Evolutionary conservation across 257 asterid genomes (phyloP).

Genomic region (Salvia splendens): DNA sequence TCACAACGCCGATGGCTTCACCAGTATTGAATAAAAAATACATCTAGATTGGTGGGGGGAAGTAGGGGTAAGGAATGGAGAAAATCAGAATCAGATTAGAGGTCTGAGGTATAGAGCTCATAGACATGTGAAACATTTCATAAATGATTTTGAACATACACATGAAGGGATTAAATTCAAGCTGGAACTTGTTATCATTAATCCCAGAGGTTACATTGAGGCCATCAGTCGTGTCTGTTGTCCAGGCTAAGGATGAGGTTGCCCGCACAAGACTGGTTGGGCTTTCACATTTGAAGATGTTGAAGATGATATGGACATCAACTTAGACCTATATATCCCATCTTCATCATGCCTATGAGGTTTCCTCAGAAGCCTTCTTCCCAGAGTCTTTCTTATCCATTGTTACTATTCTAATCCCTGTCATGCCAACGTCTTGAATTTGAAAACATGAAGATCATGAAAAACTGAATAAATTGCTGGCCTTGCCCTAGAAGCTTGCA

Average conservation of each 20-base stretch:
- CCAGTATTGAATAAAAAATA: background rate
- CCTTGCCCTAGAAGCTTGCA: too few species aligned
- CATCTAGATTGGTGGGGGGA: background rate
- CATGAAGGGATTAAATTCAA: background rate
- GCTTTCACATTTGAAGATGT: slow-evolving; percentile 25
- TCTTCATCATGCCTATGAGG: slow-evolving; percentile 35
- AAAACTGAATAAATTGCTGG: background rate
- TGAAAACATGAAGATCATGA: slow-evolving; percentile 4
- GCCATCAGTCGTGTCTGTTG: background rate
- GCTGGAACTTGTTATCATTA: background rate
- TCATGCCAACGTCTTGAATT: slow-evolving; percentile 6
- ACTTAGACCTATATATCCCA: slow-evolving; percentile 47
- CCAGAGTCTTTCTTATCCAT: slow-evolving; percentile 47
- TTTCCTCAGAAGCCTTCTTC: slow-evolving; percentile 44
- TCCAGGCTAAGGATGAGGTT: slow-evolving; percentile 30
- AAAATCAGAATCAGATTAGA: background rate
- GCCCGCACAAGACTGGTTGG: slow-evolving; percentile 24
- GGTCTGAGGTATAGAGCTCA: background rate
- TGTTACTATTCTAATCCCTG: slow-evolving; percentile 35
- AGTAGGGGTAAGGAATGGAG: background rate
- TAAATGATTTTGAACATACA: background rate
- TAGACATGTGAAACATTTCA: background rate
- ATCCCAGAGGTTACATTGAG: too few species aligned
- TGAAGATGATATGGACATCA: slow-evolving; percentile 42
- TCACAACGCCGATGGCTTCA: background rate